Conservation (phyloP, 352 stramenopile species). For the Globisporangium spinosum region DNA sequence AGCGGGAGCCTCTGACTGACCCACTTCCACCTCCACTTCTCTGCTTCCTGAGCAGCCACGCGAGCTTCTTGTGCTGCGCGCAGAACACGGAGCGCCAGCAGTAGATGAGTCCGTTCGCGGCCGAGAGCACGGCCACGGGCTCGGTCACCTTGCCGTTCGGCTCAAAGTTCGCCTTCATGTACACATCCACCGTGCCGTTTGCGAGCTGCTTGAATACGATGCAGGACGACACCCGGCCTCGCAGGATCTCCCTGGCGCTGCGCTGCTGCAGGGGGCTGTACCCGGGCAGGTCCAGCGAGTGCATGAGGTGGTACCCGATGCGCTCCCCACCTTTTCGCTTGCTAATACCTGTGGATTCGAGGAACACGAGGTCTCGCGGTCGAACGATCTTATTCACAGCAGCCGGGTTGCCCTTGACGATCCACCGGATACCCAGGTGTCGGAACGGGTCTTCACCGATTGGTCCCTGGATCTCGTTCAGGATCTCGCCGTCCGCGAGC, state of each 20-base stretch:
- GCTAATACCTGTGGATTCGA: conserved; percentile 40
- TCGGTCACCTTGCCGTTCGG: conserved; percentile 29
- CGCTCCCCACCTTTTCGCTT: conserved; percentile 22
- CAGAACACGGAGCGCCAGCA: conserved; percentile 33
- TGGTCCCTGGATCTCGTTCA: conserved; percentile 11
- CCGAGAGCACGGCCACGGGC: conserved; percentile 29
- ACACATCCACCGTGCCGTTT: conserved; percentile 37
- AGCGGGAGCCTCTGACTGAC: background rate
- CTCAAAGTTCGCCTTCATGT: conserved; percentile 42
- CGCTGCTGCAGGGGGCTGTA: conserved; percentile 29
- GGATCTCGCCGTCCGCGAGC: conserved; percentile 7
- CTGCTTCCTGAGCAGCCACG: background rate
- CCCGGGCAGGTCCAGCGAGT: conserved; percentile 36
- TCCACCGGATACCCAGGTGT: conserved; percentile 27
- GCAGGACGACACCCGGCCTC: conserved; percentile 44
- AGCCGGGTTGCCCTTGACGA: conserved; percentile 13
- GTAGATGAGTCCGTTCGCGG: conserved; percentile 13
- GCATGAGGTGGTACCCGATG: conserved; percentile 39
- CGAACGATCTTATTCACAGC: conserved; percentile 15
- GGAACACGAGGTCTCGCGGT: conserved; percentile 30
- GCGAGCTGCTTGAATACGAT: conserved; percentile 36
- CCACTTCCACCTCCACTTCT: background rate
- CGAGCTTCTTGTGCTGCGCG: conserved; percentile 35
- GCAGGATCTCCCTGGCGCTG: conserved; percentile 30
- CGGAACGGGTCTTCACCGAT: conserved; percentile 22